Percentiles rank a stretch among this genome's conserved stretches.
phyloP scores from a whole-genome alignment of 2,329 filamentous ascomycete species.

The Ophiostoma australiae region DNA sequence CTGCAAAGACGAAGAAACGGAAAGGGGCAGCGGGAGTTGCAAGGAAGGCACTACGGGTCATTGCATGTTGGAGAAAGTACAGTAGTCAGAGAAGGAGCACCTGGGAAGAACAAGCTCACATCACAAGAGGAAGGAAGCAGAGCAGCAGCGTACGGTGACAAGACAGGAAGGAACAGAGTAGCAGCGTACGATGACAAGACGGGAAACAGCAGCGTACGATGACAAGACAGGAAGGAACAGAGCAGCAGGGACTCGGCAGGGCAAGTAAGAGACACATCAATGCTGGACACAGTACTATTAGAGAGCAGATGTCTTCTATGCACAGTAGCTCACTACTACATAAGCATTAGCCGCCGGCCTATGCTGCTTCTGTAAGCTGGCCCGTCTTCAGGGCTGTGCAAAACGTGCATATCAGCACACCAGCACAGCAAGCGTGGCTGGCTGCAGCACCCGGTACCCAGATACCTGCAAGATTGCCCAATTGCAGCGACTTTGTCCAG shows the following conservation, averaged over 20 bases:
- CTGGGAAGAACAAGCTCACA: not conserved
- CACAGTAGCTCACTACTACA: not conserved
- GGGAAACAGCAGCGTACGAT: not conserved
- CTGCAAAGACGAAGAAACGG: not conserved
- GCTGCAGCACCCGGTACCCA: not conserved
- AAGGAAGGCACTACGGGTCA: not conserved
- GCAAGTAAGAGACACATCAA: not conserved
- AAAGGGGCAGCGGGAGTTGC: not conserved
- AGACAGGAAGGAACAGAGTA: not conserved
- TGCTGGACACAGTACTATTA: not conserved
- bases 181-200: not conserved
- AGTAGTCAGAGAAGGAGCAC: not conserved
- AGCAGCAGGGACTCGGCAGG: not conserved
- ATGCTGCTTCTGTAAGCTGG: too few species aligned
- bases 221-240: not conserved
- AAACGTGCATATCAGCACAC: not conserved
- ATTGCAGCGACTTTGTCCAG: not conserved
- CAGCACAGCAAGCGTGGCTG: not conserved
- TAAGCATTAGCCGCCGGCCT: slow-evolving; percentile 2
- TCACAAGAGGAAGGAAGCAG: not conserved
- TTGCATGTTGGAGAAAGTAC: not conserved
- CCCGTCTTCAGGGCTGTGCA: not conserved
- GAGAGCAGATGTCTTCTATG: not conserved
- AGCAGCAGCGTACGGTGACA: not conserved
- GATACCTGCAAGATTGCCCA: not conserved